A percentile compares a stretch with the other conserved stretches of the same genome.
These are phyloP conservation scores for Ogataea zsoltii DNA, from an alignment of 805 yeast species.

Conservation along the genomic window DNA sequence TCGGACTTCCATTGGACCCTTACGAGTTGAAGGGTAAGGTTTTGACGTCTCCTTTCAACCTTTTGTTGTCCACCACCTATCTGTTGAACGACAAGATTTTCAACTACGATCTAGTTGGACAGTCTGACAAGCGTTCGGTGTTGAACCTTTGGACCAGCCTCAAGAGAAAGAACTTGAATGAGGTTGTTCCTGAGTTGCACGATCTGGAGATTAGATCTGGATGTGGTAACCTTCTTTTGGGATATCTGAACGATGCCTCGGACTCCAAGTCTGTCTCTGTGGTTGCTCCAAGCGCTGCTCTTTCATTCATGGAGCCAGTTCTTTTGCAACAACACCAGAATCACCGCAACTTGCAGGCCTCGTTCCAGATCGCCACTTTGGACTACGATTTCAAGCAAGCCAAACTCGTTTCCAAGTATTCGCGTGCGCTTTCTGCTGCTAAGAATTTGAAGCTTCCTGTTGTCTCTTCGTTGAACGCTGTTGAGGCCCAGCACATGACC, in stretches of 20 bases:
- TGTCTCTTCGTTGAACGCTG: conserved; percentile 59
- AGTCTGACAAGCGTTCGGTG: conserved; percentile 47
- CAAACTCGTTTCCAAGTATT: conserved; percentile 62
- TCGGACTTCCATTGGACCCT: conserved; percentile 64
- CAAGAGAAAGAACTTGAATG: conserved; percentile 51
- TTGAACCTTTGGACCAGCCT: conserved; percentile 65
- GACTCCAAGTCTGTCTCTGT: conserved; percentile 34
- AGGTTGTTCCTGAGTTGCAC: conserved; percentile 61
- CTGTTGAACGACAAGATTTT: conserved; percentile 55
- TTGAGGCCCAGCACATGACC: conserved; percentile 69
- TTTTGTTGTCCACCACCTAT: conserved; percentile 57
- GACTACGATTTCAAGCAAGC: conserved; percentile 60
- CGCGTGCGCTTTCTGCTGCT: conserved; percentile 61
- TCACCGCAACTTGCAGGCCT: conserved; percentile 49
- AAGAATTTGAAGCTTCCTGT: conserved; percentile 65
- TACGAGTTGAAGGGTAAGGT: conserved; percentile 45
- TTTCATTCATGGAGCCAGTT: conserved; percentile 66
- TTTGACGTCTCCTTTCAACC: conserved; percentile 55
- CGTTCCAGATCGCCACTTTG: conserved; percentile 74
- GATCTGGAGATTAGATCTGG: conserved; percentile 77
- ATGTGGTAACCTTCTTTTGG: conserved; percentile 77
- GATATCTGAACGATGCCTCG: conserved; percentile 48
- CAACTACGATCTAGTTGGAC: conserved; percentile 66
- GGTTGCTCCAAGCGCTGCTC: conserved; percentile 65
- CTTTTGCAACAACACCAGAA: conserved; percentile 40